phyloP scores from a whole-genome alignment of 106 monocot species.

The Acorus gramineus region DNA sequence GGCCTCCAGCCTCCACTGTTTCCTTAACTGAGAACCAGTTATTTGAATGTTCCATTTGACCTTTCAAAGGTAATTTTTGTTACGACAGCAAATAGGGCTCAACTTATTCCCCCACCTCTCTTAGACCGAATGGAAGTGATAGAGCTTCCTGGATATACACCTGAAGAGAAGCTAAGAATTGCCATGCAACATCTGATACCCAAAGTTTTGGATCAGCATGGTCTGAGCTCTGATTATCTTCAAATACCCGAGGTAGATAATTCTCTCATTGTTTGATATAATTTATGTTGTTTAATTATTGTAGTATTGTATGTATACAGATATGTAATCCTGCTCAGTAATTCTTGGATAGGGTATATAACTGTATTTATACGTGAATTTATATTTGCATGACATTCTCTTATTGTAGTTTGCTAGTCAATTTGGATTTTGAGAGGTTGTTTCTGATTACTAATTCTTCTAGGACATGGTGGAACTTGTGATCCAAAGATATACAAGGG shows the following conservation, averaged over 20 bases:
- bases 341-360: too few relatives aligned
- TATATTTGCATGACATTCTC: too few relatives aligned
- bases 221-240: constrained; percentile 3
- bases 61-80: constrained; percentile 14
- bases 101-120: constrained; percentile 5
- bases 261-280: too few relatives aligned
- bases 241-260: neutral
- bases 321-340: too few relatives aligned
- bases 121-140: constrained; percentile 13
- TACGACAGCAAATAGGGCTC: constrained; percentile 3
- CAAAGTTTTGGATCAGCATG: constrained; percentile 2
- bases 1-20: neutral
- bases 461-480: too few relatives aligned
- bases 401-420: too few relatives aligned
- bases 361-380: too few relatives aligned
- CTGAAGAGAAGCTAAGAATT: constrained; percentile 3
- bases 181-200: constrained; percentile 6
- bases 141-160: constrained; percentile 1
- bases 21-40: constrained; percentile 5
- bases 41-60: constrained; percentile 8
- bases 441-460: neutral
- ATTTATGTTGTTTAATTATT: too few relatives aligned
- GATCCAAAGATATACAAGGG: neutral
- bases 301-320: too few relatives aligned
- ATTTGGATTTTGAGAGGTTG: too few relatives aligned